Percentiles rank a stretch among this genome's conserved stretches.
phyloP scores from a whole-genome alignment of 345 rosid genomes.

The Melastoma malabathricum region DNA sequence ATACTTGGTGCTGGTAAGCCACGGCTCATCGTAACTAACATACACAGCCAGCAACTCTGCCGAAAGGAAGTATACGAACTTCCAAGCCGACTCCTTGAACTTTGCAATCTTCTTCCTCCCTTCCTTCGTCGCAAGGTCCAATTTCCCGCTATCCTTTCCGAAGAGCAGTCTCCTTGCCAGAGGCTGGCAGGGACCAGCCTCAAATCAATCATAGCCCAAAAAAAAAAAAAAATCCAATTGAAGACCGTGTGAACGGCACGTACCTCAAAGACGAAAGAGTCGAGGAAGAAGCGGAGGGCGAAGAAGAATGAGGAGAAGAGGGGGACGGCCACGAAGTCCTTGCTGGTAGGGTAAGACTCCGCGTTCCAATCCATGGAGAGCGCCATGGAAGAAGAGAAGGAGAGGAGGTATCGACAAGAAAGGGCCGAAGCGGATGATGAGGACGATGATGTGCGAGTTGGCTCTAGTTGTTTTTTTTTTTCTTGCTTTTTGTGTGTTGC shows the following conservation, averaged over 20 bases:
- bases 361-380: constrained; percentile 26
- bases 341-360: constrained; percentile 24
- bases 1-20: constrained; percentile 59
- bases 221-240: too few species aligned
- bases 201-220: constrained; percentile 1
- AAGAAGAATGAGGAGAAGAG: constrained; percentile 27
- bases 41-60: constrained; percentile 52
- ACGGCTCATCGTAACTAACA: constrained; percentile 64
- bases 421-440: background rate
- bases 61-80: constrained; percentile 63
- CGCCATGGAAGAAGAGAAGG: background rate
- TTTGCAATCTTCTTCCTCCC: constrained; percentile 46
- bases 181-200: constrained; percentile 27
- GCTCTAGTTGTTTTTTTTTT: too few species aligned
- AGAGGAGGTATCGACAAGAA: background rate
- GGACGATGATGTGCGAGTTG: too few species aligned
- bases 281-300: constrained; percentile 22
- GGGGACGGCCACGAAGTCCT: constrained; percentile 21
- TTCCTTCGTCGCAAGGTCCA: constrained; percentile 21
- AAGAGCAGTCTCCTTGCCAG: constrained; percentile 41
- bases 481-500: too few species aligned
- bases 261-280: constrained; percentile 34
- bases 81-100: constrained; percentile 94
- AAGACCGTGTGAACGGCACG: background rate
- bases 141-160: constrained; percentile 25